Base-by-base conservation (phyloP, 495 filamentous ascomycete genomes). In the Annulohypoxylon stygium region DNA sequence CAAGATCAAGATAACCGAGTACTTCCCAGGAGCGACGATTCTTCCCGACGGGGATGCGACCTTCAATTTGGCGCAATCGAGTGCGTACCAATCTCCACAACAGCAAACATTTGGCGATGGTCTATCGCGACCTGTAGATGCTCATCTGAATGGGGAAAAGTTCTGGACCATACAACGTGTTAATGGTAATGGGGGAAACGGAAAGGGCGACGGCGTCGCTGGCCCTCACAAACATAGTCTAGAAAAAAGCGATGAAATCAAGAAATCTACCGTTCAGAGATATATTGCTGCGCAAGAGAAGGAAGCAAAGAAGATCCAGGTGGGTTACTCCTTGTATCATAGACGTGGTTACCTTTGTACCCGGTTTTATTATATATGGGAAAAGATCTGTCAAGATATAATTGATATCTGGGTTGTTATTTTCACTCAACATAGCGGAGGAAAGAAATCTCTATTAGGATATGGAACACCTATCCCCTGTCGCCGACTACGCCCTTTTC, bases 1-100 rank as follows among this genome's bases (percentile, higher is more conserved):
- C 71, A 97, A 96, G 79, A 95, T 97, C 78, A 97, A 96, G 81
- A 94, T 97, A 63, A 93, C 93, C 3, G 93, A 97, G 78, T 93
- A 92, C 77, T 89, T 90, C 55, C 87, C 91, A 5, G 88, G 86
- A 1, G 84, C 86, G n/a, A 81, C 82, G 58, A 79, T 78, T 64
- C 53, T 70, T 18, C 67, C 76, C 61, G 68, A 74, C 30, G 71
- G 58, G 7, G 65, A 74, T 47, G 51, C 71, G 66, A 61, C 53
- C 61, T 67, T 65, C 26, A 70, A 55, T 23, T 4, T 75, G 48
- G 45, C 63, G 11, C 58, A 67, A 36, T 60, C 67, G n/a, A 70
- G 67, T 50, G 59, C 67, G 4, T 67, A 63, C 25, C 59, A 55
- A 55, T 47, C 72, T n/a, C 51, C 75, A 47, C 36, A 69, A 63